A percentile compares a stretch with the other conserved stretches of the same genome.
phyloP scores from a whole-genome alignment of 2,329 filamentous ascomycete genomes.

The Zasmidium cellare region DNA sequence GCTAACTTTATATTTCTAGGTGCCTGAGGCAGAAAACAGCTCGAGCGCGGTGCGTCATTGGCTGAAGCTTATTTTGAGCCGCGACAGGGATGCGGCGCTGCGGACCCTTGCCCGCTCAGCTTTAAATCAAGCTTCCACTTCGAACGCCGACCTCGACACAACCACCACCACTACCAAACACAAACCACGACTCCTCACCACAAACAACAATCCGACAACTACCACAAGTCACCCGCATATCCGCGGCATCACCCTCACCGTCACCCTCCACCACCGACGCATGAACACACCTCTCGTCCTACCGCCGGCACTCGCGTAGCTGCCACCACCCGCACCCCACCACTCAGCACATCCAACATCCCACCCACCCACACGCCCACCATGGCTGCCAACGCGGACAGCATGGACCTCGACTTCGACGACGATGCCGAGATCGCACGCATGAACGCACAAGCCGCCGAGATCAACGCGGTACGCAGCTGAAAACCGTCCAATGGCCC shows the following conservation, averaged over 20 bases:
- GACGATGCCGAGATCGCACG: slow-evolving; percentile 35
- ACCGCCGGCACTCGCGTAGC: not conserved
- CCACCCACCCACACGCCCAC: not conserved
- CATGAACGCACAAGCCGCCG: slow-evolving; percentile 32
- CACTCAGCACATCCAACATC: not conserved
- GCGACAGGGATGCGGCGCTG: not conserved
- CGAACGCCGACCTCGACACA: not conserved
- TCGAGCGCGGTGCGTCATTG: no score
- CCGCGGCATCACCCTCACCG: not conserved
- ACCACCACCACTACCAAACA: not conserved
- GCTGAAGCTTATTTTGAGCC: not conserved
- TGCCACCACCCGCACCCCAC: not conserved
- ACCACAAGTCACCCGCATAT: not conserved
- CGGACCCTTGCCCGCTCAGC: not conserved
- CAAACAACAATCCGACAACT: not conserved
- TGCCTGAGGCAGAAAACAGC: no score
- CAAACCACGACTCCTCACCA: not conserved
- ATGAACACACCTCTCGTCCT: not conserved
- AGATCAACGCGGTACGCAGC: slow-evolving; percentile 26
- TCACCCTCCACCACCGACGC: not conserved
- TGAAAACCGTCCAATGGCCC: not conserved
- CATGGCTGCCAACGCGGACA: slow-evolving; percentile 9
- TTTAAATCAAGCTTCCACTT: not conserved
- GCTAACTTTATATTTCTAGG: no score
- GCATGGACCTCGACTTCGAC: slow-evolving; percentile 32